Evolutionary conservation across 1,139 yeast species (phyloP).

Genomic region (Candida smagusa): DNA sequence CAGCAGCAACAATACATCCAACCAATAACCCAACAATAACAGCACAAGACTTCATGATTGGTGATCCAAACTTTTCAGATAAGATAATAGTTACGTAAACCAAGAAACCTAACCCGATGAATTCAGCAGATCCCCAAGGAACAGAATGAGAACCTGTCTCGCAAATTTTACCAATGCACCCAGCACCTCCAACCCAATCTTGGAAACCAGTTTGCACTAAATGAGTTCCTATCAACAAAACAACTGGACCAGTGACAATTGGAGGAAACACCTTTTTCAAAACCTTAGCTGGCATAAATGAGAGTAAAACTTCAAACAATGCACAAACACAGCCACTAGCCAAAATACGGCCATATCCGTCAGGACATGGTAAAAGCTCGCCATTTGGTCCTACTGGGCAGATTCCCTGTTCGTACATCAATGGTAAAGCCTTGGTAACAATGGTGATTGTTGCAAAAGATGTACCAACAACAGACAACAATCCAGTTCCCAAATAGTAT

Average conservation of each 20-base stretch:
- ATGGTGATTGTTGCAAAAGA: constrained; percentile 85
- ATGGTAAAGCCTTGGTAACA: constrained; percentile 69
- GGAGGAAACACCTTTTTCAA: constrained; percentile 81
- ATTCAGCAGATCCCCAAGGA: constrained; percentile 83
- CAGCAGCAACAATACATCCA: constrained; percentile 91
- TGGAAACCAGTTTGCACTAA: constrained; percentile 68
- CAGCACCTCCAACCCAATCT: constrained; percentile 90
- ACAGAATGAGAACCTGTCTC: constrained; percentile 51
- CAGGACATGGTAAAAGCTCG: constrained; percentile 73
- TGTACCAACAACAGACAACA: constrained; percentile 85
- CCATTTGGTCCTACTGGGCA: constrained; percentile 66
- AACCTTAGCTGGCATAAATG: constrained; percentile 70
- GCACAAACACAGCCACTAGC: constrained; percentile 81
- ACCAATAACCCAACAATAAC: constrained; percentile 78
- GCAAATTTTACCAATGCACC: constrained; percentile 48
- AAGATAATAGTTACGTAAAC: constrained; percentile 71
- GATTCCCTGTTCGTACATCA: constrained; percentile 71
- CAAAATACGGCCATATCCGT: constrained; percentile 82
- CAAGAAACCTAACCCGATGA: constrained; percentile 80
- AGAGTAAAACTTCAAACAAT: constrained; percentile 63
- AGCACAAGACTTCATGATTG: constrained; percentile 90
- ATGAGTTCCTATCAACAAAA: constrained; percentile 70
- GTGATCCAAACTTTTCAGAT: constrained; percentile 88
- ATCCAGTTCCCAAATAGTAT: constrained; percentile 81
- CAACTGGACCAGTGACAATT: constrained; percentile 90